Conservation (phyloP, 331 rosid species). For the Quercus lobata region DNA sequence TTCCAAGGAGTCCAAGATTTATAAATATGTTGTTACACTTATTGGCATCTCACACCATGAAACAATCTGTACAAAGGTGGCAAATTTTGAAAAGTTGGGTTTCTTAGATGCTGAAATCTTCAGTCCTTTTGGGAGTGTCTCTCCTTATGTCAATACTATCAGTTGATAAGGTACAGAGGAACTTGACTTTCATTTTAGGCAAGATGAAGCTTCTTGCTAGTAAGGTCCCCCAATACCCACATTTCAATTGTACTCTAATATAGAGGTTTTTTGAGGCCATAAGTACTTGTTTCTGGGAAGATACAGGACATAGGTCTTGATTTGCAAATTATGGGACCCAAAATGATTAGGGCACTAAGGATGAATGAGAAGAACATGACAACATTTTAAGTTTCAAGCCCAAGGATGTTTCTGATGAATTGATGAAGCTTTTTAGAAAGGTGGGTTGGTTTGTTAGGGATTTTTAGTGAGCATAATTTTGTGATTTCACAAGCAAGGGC, state of each 20-base stretch:
- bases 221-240: conserved; percentile 42
- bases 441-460: no score
- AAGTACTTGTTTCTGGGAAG: no score
- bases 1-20: conserved; percentile 52
- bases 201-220: conserved; percentile 19
- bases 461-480: no score
- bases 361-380: no score
- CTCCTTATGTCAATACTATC: conserved; percentile 61
- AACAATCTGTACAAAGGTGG: conserved; percentile 50
- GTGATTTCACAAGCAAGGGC: no score
- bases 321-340: no score
- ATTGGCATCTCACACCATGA: conserved; percentile 66
- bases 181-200: conserved; percentile 64
- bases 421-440: no score
- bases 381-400: no score
- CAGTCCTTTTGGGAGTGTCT: conserved; percentile 38
- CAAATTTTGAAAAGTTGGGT: conserved; percentile 55
- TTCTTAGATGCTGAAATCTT: conserved; percentile 60
- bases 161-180: conserved; percentile 82
- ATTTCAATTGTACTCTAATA: conserved; percentile 43
- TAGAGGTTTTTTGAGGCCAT: conserved; percentile 34
- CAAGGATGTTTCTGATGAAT: no score
- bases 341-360: no score
- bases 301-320: no score
- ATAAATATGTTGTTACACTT: conserved; percentile 64